Base-by-base conservation (phyloP, 2,329 filamentous ascomycete species). In the Tympanopsis confertula region DNA sequence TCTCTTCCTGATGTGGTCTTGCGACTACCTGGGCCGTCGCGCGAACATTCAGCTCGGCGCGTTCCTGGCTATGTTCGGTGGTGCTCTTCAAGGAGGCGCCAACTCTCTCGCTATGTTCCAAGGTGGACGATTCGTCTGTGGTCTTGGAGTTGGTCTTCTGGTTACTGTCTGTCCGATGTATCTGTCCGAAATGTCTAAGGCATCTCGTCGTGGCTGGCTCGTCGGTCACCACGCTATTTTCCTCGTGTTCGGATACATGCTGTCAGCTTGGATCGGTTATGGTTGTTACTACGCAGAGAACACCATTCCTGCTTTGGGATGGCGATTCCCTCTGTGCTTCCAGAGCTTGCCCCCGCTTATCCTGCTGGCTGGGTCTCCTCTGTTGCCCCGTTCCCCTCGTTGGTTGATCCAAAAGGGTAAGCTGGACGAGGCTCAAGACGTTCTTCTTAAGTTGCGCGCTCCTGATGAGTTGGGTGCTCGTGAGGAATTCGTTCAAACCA, bases 1-100 rank as follows among this genome's bases (percentile, higher is more conserved):
- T 4, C 53, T 69, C 2, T 61, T 68, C 37, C 59, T 68, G 15
- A 68, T 69, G 65, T 69, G 65, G 65, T 59, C 62, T 1, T 65
- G 55, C 28, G 61, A 58, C 29, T 54, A 50, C 35, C 57, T 63
- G 40, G 66, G 63, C 2, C 53, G 66, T 3, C 60, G 64, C 42
- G 50, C 49, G 7, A 67, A 58, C 29, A 68, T 69, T 20, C 63
- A 69, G 42, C 47, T 68, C 26, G 66, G 64, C 4, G 57, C 59
- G 5, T 55, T 57, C 15, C 51, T 65, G 14, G 57, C 58, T 1
- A 44, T 69, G 0, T 51, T 69, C 12, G 66, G 66, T 13, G 66
- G 66, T 37, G 60, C 59, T 2, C 51, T 69, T 2, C 66, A 69
- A 44, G 56, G 57, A 14, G 63, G 62, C 20, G 59, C 66, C 3